phyloP scores from a whole-genome alignment of 2,329 filamentous ascomycete genomes.

The Pseudopyrenochaeta lycopersici region DNA sequence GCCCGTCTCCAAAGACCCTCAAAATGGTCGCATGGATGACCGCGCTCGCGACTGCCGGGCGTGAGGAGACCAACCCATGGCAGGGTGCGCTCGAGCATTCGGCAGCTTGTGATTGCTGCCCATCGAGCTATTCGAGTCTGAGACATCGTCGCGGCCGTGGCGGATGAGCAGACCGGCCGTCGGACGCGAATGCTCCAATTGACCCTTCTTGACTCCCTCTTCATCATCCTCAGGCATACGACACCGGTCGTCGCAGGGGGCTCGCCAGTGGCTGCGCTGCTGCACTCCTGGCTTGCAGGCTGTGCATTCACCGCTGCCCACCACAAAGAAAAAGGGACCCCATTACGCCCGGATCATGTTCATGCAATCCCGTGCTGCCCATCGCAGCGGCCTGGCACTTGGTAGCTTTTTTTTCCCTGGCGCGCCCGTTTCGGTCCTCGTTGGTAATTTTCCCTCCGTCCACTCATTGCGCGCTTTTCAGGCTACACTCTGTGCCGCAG shows the following conservation, averaged over 20 bases:
- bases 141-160: slow-evolving; percentile 26
- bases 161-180: slow-evolving; percentile 10
- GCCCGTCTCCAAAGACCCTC: background rate
- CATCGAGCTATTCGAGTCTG: slow-evolving; percentile 32
- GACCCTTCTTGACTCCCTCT: slow-evolving; percentile 7
- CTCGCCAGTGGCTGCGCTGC: slow-evolving; percentile 28
- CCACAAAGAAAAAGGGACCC: slow-evolving; percentile 28
- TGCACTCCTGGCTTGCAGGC: slow-evolving; percentile 30
- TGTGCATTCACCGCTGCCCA: slow-evolving; percentile 44
- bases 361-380: slow-evolving; percentile 31
- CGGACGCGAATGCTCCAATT: slow-evolving; percentile 20
- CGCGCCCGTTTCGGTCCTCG: slow-evolving; percentile 19
- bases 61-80: background rate
- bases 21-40: slow-evolving; percentile 1
- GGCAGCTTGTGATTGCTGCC: slow-evolving; percentile 33
- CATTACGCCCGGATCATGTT: slow-evolving; percentile 30
- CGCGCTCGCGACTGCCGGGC: background rate
- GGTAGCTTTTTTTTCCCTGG: slow-evolving; percentile 12
- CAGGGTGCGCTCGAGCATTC: slow-evolving; percentile 20
- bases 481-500: slow-evolving; percentile 42
- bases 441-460: slow-evolving; percentile 24
- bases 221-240: slow-evolving; percentile 29
- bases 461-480: slow-evolving; percentile 37
- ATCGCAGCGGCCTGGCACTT: slow-evolving; percentile 33
- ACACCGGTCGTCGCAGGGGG: slow-evolving; percentile 36